phyloP scores from a whole-genome alignment of 768 basidiomycete species.

The Mrakia frigida region DNA sequence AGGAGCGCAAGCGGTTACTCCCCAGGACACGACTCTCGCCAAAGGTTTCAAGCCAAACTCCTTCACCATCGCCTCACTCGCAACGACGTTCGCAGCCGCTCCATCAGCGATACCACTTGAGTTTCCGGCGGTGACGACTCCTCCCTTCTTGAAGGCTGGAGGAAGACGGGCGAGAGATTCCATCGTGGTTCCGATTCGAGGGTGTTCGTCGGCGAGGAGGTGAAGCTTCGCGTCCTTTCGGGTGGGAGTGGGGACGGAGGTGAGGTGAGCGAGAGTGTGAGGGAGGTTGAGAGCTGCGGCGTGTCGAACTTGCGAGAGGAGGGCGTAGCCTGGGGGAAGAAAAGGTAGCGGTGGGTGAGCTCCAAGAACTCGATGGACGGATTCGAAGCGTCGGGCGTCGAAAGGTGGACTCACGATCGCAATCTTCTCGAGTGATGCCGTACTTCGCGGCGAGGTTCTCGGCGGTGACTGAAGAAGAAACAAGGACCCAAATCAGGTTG shows the following conservation, averaged over 20 bases:
- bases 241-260: slow-evolving; percentile 30
- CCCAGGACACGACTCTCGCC: slow-evolving; percentile 44
- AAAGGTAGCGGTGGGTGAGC: background rate
- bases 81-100: slow-evolving; percentile 47
- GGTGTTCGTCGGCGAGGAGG: slow-evolving; percentile 37
- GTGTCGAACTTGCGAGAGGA: slow-evolving; percentile 42
- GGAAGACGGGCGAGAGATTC: slow-evolving; percentile 42
- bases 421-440: slow-evolving; percentile 45
- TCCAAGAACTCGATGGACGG: background rate
- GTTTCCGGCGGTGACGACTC: slow-evolving; percentile 46
- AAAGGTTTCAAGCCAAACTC: slow-evolving; percentile 44
- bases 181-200: slow-evolving; percentile 43
- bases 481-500: background rate
- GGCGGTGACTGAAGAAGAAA: slow-evolving; percentile 39
- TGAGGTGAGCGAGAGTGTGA: slow-evolving; percentile 35
- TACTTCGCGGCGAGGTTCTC: slow-evolving; percentile 48
- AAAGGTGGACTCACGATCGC: slow-evolving; percentile 37
- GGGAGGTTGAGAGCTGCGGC: slow-evolving; percentile 42
- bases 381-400: background rate
- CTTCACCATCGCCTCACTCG: slow-evolving; percentile 43
- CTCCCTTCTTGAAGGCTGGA: slow-evolving; percentile 44
- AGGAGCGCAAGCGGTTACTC: slow-evolving; percentile 47
- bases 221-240: slow-evolving; percentile 16
- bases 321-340: slow-evolving; percentile 39
- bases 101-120: slow-evolving; percentile 47